These are phyloP conservation scores for Priceomyces medius DNA, from an alignment of 805 yeast species.

Conservation along the genomic window DNA sequence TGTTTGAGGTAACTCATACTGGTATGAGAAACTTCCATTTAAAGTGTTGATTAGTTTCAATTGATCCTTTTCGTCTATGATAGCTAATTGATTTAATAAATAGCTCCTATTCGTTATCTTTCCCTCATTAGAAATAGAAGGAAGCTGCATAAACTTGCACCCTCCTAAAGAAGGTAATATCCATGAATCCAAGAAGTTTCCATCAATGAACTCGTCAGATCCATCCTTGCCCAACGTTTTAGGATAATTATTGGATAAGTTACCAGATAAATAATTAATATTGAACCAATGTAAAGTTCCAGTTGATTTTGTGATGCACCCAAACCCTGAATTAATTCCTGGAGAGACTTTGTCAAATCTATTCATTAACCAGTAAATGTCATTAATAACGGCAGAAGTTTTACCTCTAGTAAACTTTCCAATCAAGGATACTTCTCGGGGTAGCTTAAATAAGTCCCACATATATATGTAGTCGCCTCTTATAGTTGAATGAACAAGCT, in stretches of 20 bases:
- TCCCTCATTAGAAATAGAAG: slow-evolving; percentile 12
- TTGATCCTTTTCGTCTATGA: slow-evolving; percentile 29
- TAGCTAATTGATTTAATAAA: slow-evolving; percentile 29
- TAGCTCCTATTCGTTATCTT: slow-evolving; percentile 11
- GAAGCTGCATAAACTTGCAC: slow-evolving; percentile 26
- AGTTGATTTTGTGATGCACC: slow-evolving; percentile 50
- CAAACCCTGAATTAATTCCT: slow-evolving; percentile 42
- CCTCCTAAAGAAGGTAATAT: slow-evolving; percentile 41
- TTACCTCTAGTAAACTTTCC: slow-evolving; percentile 65
- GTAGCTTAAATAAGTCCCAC: slow-evolving; percentile 60
- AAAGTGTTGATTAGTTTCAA: slow-evolving; percentile 35
- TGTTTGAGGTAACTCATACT: slow-evolving; percentile 40
- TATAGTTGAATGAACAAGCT: slow-evolving; percentile 50
- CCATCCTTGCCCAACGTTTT: slow-evolving; percentile 18
- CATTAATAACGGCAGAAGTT: slow-evolving; percentile 53
- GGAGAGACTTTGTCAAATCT: slow-evolving; percentile 24
- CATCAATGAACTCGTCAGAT: slow-evolving; percentile 9
- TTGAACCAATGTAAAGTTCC: slow-evolving; percentile 68
- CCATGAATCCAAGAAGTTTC: slow-evolving; percentile 42
- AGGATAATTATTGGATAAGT: slow-evolving; percentile 28
- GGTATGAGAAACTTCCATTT: slow-evolving; percentile 36
- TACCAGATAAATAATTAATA: slow-evolving; percentile 39
- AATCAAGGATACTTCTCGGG: slow-evolving; percentile 49
- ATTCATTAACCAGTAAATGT: slow-evolving; percentile 53
- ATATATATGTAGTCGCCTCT: slow-evolving; percentile 64